phyloP scores from a whole-genome alignment of 768 basidiomycete genomes.

The Boletus speciosus region DNA sequence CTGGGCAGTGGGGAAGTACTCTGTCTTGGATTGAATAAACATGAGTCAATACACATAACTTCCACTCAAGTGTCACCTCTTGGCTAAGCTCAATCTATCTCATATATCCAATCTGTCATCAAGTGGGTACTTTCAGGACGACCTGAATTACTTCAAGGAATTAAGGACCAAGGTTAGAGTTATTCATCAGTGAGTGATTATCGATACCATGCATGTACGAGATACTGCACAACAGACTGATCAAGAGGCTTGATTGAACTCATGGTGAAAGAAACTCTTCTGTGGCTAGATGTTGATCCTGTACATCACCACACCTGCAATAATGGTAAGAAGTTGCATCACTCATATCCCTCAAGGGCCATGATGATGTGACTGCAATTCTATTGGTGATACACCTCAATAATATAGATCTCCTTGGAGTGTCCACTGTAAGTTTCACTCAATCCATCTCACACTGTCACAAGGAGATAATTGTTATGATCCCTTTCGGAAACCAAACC shows the following conservation, averaged over 20 bases:
- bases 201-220: neutral
- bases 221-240: neutral
- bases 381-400: slow-evolving; percentile 67
- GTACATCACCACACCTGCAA: slow-evolving; percentile 33
- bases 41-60: neutral
- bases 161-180: neutral
- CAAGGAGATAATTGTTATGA: no score
- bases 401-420: slow-evolving; percentile 66
- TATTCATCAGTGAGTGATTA: neutral
- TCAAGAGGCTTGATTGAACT: neutral
- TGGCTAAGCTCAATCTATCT: neutral
- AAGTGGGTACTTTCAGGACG: neutral
- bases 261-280: slow-evolving; percentile 15
- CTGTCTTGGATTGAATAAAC: neutral
- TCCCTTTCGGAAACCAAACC: no score
- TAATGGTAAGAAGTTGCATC: neutral
- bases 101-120: neutral
- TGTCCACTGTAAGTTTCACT: slow-evolving; percentile 67
- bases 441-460: neutral
- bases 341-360: slow-evolving; percentile 50
- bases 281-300: slow-evolving; percentile 70
- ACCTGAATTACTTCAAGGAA: no score
- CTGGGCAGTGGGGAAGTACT: neutral
- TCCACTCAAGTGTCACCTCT: neutral
- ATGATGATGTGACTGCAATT: slow-evolving; percentile 86